A percentile compares a stretch with the other conserved stretches of the same genome.
Evolutionary conservation across 2,329 filamentous ascomycete species (phyloP).

Genomic region (Clarireedia monteithiana): DNA sequence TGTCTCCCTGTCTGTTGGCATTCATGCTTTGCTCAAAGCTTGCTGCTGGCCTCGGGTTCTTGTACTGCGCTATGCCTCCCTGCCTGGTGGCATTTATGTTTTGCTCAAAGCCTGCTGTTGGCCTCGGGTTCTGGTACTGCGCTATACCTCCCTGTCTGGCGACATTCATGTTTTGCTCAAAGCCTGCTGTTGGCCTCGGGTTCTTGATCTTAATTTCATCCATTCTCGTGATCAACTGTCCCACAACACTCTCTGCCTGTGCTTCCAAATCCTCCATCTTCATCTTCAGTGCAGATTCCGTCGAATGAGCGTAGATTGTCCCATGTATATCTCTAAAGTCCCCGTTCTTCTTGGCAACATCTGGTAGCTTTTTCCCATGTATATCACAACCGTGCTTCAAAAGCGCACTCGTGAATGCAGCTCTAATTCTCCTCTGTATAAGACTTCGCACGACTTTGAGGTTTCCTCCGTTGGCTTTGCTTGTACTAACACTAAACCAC

Average conservation of each 20-base stretch:
- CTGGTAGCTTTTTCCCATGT: slow-evolving; percentile 19
- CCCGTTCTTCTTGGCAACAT: slow-evolving; percentile 16
- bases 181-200: too few relatives aligned
- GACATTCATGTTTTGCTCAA: too few relatives aligned
- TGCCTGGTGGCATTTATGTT: too few relatives aligned
- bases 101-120: too few relatives aligned
- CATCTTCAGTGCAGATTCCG: slow-evolving; percentile 18
- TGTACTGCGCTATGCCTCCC: too few relatives aligned
- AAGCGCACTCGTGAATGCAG: slow-evolving; percentile 39
- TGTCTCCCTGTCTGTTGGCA: too few relatives aligned
- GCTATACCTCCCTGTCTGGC: too few relatives aligned
- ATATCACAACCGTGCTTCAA: slow-evolving; percentile 36
- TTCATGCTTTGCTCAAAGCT: too few relatives aligned
- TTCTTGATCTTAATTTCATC: neutral
- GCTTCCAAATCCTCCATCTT: slow-evolving; percentile 21
- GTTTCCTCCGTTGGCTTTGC: slow-evolving; percentile 22
- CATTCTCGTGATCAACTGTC: neutral
- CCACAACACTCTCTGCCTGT: slow-evolving; percentile 20
- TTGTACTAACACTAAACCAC: slow-evolving; percentile 38
- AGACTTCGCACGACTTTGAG: slow-evolving; percentile 41
- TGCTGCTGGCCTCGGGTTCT: too few relatives aligned
- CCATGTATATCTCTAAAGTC: slow-evolving; percentile 30
- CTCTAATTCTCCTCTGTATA: slow-evolving; percentile 34
- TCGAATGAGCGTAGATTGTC: slow-evolving; percentile 28
- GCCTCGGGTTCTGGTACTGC: too few relatives aligned